Evolutionary conservation across 176 grass and related monocot genomes (phyloP).

Genomic region (Bromus sterilis): DNA sequence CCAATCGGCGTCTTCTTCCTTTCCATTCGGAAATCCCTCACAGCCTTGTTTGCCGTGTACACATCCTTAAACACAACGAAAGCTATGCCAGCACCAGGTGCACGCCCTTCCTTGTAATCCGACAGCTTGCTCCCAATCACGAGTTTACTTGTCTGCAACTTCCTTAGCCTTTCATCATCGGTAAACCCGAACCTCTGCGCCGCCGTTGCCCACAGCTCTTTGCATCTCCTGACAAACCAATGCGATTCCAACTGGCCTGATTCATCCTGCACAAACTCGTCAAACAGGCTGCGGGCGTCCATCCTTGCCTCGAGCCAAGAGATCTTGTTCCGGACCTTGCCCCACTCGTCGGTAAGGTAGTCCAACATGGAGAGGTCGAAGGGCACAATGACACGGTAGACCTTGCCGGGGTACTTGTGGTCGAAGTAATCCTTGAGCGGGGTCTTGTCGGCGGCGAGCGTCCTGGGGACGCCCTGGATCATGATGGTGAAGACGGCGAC

Average conservation of each 20-base stretch:
- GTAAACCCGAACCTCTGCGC: constrained; percentile 63
- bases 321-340: constrained; percentile 66
- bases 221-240: constrained; percentile 48
- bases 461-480: constrained; percentile 94
- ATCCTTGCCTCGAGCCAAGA: constrained; percentile 84
- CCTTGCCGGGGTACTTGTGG: constrained; percentile 88
- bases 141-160: constrained; percentile 65
- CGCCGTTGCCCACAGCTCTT: constrained; percentile 37
- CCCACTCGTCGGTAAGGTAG: constrained; percentile 57
- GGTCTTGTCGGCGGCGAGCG: constrained; percentile 56
- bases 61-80: constrained; percentile 97
- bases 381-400: constrained; percentile 75
- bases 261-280: constrained; percentile 5
- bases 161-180: constrained; percentile 69
- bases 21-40: constrained; percentile 85
- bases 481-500: constrained; percentile 89
- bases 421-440: constrained; percentile 90
- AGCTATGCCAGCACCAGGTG: constrained; percentile 72
- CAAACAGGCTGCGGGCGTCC: constrained; percentile 43
- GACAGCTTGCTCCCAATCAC: constrained; percentile 61
- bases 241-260: constrained; percentile 16
- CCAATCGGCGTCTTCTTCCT: constrained; percentile 70
- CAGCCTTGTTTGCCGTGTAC: constrained; percentile 89
- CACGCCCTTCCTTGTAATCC: constrained; percentile 71
- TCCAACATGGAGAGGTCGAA: constrained; percentile 80